A percentile compares a stretch with the other conserved stretches of the same genome.
phyloP scores from a whole-genome alignment of 371 early-diverging fungal genomes.

The Syncephalastrum sp. region DNA sequence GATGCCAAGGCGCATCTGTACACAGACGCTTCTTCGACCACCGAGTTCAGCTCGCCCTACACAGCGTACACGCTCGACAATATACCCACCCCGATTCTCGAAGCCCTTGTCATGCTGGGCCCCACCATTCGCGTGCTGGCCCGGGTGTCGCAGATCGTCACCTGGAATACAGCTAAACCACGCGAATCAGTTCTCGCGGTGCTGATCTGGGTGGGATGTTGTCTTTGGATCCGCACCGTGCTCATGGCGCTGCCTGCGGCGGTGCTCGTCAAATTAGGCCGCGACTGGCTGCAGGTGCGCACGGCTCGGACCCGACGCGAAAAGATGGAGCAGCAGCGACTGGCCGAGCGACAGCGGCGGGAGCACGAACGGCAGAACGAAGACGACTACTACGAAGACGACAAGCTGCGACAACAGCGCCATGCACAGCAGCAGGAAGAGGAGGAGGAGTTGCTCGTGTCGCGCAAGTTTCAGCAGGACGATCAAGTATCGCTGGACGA shows the following conservation, averaged over 20 bases:
- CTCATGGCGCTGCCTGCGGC: conserved; percentile 26
- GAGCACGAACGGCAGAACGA: conserved; percentile 9
- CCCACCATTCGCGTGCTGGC: conserved; percentile 21
- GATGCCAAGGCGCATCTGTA: not conserved
- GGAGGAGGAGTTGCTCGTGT: conserved; percentile 27
- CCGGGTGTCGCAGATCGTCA: conserved; percentile 15
- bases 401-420: conserved; percentile 9
- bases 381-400: conserved; percentile 23
- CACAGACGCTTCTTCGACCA: not conserved
- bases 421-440: conserved; percentile 19
- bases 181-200: conserved; percentile 28
- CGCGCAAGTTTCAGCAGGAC: conserved; percentile 30
- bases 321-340: conserved; percentile 24
- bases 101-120: conserved; percentile 26
- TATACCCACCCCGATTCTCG: conserved; percentile 41
- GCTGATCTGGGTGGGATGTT: conserved; percentile 25
- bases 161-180: conserved; percentile 26
- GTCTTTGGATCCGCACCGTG: conserved; percentile 34
- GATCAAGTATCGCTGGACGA: conserved; percentile 44
- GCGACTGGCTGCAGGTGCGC: conserved; percentile 30
- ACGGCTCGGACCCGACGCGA: conserved; percentile 26
- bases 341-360: conserved; percentile 16
- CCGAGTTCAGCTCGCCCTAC: conserved; percentile 41
- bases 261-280: conserved; percentile 22
- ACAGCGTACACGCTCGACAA: conserved; percentile 33